Percentiles rank a stretch among this genome's conserved stretches.
Evolutionary conservation across 768 basidiomycete genomes (phyloP).

Genomic region (Leccinellum albellum): DNA sequence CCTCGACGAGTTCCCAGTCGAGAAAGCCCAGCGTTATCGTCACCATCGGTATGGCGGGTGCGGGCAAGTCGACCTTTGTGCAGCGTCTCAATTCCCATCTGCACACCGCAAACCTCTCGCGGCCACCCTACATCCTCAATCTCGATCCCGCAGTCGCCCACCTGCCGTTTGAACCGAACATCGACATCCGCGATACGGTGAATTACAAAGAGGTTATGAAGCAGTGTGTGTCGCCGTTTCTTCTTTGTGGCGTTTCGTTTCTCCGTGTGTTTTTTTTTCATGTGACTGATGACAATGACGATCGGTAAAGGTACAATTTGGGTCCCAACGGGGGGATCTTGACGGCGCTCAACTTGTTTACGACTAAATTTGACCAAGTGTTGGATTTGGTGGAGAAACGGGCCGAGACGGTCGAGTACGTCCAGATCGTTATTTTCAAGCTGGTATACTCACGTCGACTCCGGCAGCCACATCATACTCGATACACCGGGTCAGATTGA

Average conservation of each 20-base stretch:
- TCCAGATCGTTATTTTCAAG: conserved; percentile 6
- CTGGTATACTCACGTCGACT: neutral
- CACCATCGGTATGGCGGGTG: conserved; percentile 94
- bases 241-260: conserved; percentile 6
- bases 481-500: conserved; percentile 99
- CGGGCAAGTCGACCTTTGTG: conserved; percentile 96
- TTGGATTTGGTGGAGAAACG: conserved; percentile 87
- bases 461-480: conserved; percentile 79
- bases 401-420: conserved; percentile 83
- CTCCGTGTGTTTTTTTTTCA: conserved; percentile 1
- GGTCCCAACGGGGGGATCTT: conserved; percentile 98
- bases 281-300: conserved; percentile 14
- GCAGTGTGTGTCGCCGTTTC: conserved; percentile 69
- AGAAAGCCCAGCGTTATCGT: conserved; percentile 78
- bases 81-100: conserved; percentile 92
- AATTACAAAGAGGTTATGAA: conserved; percentile 99
- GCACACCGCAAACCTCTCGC: conserved; percentile 58
- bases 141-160: conserved; percentile 94
- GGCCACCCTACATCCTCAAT: conserved; percentile 94
- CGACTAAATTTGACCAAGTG: conserved; percentile 98
- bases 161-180: conserved; percentile 92
- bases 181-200: conserved; percentile 96
- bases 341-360: conserved; percentile 95
- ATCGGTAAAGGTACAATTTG: conserved; percentile 80
- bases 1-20: conserved; percentile 15